Base-by-base conservation (phyloP, 2,329 filamentous ascomycete species). In the Xylariaceae sp. region DNA sequence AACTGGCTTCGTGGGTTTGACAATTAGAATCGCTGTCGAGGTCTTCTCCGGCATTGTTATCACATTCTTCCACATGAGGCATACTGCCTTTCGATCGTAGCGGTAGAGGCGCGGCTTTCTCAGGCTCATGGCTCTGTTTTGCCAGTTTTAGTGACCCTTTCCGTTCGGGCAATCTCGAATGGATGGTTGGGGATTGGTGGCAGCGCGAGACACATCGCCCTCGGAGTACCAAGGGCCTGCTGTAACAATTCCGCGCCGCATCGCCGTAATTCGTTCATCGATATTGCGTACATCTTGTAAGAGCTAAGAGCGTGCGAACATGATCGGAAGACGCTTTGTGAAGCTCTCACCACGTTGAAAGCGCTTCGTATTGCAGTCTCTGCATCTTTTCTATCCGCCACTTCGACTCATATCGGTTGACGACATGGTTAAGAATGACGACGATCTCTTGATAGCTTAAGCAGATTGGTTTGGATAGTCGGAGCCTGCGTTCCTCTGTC, bases 381-480 rank as follows among this genome's bases (percentile, higher is more conserved):
- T 18, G 21, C 20, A 27, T 9, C 16, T 42, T 42, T 15, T 9
- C 39, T 15, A 26, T 15, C 39, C 39, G 20, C 39, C 39, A 42
- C 16, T 42, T 6, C 15, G 18, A 26, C 18, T 42, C 39, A 6
- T 15, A 42, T 18, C 24, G 8, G 21, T 15, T 6, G 39, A 42
- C n/a, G 24, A 42, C 10, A 42, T 26, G 26, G 39, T 42, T 15
- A 21, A 42, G 39, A 21, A 42, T n/a, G n/a, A n/a, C n/a, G n/a
- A n/a, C n/a, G n/a, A n/a, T n/a, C n/a, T n/a, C n/a, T n/a, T n/a
- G n/a, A n/a, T n/a, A n/a, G n/a, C n/a, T n/a, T n/a, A n/a, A n/a
- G n/a, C n/a, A n/a, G n/a, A n/a, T n/a, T n/a, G n/a, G n/a, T n/a
- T n/a, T n/a, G n/a, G n/a, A n/a, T n/a, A n/a, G n/a, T n/a, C n/a